Conservation (phyloP, 2,329 filamentous ascomycete genomes). For the Colletotrichum abscissum region DNA sequence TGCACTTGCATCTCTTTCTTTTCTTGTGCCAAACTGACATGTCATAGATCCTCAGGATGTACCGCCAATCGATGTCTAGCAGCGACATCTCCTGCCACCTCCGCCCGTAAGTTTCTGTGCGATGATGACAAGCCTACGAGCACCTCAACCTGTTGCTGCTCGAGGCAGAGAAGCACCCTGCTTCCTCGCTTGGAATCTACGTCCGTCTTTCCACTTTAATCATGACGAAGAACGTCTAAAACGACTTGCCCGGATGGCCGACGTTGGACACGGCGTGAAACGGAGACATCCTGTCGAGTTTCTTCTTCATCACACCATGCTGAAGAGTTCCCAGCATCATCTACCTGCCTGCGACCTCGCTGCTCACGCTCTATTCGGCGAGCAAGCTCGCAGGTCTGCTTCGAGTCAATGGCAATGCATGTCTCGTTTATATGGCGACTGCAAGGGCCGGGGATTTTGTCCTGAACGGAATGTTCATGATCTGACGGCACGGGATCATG, state of each 20-base stretch:
- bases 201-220: background rate
- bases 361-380: background rate
- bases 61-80: conserved; percentile 20
- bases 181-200: background rate
- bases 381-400: background rate
- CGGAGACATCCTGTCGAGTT: background rate
- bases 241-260: background rate
- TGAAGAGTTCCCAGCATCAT: background rate
- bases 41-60: background rate
- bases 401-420: background rate
- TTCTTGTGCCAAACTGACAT: background rate
- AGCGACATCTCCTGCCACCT: conserved; percentile 21
- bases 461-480: background rate
- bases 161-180: background rate
- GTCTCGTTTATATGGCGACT: background rate
- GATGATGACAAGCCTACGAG: conserved; percentile 11
- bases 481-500: background rate
- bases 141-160: background rate
- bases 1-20: background rate
- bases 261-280: background rate
- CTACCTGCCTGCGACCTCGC: background rate
- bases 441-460: background rate
- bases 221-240: background rate
- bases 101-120: conserved; percentile 19
- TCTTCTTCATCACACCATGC: background rate